Conservation (phyloP, 208 protist genomes). For the Acanthamoeba healyi region DNA sequence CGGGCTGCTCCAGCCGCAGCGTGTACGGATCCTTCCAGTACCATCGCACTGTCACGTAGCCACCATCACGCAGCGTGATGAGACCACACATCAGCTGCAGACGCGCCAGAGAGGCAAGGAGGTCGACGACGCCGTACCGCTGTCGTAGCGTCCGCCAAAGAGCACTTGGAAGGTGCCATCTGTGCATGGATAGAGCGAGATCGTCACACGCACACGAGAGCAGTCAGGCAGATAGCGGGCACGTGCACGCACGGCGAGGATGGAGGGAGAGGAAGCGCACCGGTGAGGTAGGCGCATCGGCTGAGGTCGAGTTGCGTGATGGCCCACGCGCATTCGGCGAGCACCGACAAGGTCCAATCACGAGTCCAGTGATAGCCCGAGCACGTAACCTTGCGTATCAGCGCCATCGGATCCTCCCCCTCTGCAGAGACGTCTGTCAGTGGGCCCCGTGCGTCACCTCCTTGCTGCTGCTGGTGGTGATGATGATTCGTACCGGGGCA, state of each 20-base stretch:
- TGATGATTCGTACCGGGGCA: neutral
- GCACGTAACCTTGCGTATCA: neutral
- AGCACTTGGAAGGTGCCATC: slow-evolving; percentile 47
- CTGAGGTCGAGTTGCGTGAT: slow-evolving; percentile 57
- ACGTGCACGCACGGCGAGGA: neutral
- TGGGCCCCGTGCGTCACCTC: neutral
- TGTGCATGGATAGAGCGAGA: neutral
- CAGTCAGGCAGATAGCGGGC: neutral
- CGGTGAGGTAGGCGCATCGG: slow-evolving; percentile 45
- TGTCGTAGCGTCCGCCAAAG: slow-evolving; percentile 1
- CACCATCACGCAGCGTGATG: too few species aligned
- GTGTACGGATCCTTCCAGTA: slow-evolving; percentile 60
- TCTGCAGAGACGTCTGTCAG: neutral
- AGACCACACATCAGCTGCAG: too few species aligned
- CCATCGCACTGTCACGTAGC: neutral
- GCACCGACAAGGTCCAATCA: slow-evolving; percentile 10
- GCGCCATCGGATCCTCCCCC: neutral
- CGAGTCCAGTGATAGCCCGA: slow-evolving; percentile 18
- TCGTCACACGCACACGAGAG: neutral
- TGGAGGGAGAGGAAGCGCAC: neutral
- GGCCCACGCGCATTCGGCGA: slow-evolving; percentile 8
- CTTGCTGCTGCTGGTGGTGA: too few species aligned
- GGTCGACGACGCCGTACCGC: slow-evolving; percentile 2
- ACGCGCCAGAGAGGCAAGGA: too few species aligned
- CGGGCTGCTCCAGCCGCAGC: slow-evolving; percentile 20